Evolutionary conservation across 2,329 filamentous ascomycete species (phyloP), one percentile per base, ranked within the genome.

Genomic region (Phaeomoniella chlamydospora): DNA sequence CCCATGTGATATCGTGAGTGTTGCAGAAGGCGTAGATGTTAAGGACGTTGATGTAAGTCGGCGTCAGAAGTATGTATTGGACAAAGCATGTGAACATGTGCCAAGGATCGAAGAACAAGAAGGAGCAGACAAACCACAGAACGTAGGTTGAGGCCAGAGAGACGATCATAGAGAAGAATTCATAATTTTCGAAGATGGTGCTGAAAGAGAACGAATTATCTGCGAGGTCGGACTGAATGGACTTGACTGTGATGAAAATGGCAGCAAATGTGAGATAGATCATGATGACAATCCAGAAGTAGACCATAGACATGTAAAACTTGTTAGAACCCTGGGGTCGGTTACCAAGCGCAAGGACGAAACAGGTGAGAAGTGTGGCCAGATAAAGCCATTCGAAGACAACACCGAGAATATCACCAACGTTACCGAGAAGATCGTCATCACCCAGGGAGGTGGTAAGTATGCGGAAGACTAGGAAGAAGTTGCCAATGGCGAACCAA

Each of bases 11-110:
- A 53, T 94, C 87, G 68, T 94, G 87, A 16, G 87, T 94, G 61
- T 94, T 94, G 63, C 87, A 96, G 62, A 98, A 98, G 41, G 88
- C 88, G 60, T 96, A 98, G 39, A 98, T 90, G 66, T 96, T 98
- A 50, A 98, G 77, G 40, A 96, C 87, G 60, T 96, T 98, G 65
- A 92, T 92, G 62, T 94, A 98, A 1, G 87, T 94, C 0, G 90
- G 90, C 1, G 87, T 94, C 39, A 98, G 71, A 30, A 96, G 74
- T 48, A 96, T 77, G 57, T 98, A 98, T 71, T 96, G 90, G 34
- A 86, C 58, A 58, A 96, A 85, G 35, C 63, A 75, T n/a, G 90
- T 96, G 57, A 94, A 71, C 86, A 98, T 96, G 63, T 98, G 90
- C 88, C 90, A 98, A 3, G 90, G 90, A 56, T 98, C 90, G 58